Conservation (phyloP, 495 filamentous ascomycete species). For the Neurospora pannonica region DNA sequence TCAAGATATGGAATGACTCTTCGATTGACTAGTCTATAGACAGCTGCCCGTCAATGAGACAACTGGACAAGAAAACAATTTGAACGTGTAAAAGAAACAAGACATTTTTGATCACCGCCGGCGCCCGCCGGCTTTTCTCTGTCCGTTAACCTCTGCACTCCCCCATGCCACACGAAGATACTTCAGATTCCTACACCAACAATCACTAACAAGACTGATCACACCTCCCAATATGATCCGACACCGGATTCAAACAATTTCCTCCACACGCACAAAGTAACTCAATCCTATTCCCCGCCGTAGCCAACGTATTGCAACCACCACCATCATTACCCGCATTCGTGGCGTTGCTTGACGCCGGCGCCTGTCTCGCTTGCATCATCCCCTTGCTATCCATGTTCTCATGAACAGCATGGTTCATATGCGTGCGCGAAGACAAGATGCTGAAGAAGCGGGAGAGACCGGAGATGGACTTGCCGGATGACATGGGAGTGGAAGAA, state of each 20-base stretch:
- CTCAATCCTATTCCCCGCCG: slow-evolving; percentile 21
- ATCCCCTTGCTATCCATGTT: background rate
- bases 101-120: background rate
- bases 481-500: background rate
- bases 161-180: background rate
- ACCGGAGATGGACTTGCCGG: background rate
- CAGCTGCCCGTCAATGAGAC: background rate
- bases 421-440: background rate
- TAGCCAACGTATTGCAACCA: slow-evolving; percentile 3
- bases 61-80: background rate
- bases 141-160: background rate
- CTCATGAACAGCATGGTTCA: background rate
- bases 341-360: background rate
- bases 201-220: slow-evolving; percentile 14
- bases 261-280: slow-evolving; percentile 30
- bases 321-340: slow-evolving; percentile 1
- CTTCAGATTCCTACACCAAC: background rate
- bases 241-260: slow-evolving; percentile 26
- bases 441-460: background rate
- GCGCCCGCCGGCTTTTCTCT: background rate
- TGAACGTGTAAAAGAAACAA: background rate
- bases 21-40: background rate
- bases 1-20: background rate
- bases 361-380: background rate
- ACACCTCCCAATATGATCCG: slow-evolving; percentile 23